Evolutionary conservation across 352 stramenopile species (phyloP).

Genomic region (Blastocystis sp.): DNA sequence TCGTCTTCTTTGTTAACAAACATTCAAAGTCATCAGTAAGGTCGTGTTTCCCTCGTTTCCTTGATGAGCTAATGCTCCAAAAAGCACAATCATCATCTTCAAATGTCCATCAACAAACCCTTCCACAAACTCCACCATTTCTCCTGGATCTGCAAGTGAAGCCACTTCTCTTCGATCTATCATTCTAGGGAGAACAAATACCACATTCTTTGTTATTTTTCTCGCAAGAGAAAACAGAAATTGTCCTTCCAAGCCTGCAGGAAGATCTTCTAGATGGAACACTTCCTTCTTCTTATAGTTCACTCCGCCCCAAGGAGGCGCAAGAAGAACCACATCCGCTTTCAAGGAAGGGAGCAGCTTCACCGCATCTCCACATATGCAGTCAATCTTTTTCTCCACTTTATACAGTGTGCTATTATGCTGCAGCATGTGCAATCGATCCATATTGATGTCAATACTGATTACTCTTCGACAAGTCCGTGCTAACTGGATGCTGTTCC

Average conservation of each 20-base stretch:
- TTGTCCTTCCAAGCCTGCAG: constrained; percentile 70
- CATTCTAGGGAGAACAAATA: constrained; percentile 76
- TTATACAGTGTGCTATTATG: constrained; percentile 7
- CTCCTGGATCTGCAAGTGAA: constrained; percentile 68
- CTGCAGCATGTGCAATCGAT: not conserved
- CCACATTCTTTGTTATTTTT: constrained; percentile 72
- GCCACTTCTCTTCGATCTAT: constrained; percentile 70
- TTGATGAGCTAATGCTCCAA: constrained; percentile 68
- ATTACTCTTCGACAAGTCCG: constrained; percentile 76
- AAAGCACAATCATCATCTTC: constrained; percentile 77
- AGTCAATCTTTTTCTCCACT: constrained; percentile 29
- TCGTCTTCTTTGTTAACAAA: not conserved
- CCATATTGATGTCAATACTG: not conserved
- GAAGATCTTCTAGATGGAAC: constrained; percentile 4
- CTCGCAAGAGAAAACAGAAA: constrained; percentile 72
- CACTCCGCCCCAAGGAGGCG: constrained; percentile 77
- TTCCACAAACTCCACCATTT: constrained; percentile 72
- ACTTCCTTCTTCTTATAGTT: constrained; percentile 65
- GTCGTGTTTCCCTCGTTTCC: not conserved
- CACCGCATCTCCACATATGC: constrained; percentile 2
- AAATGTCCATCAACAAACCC: constrained; percentile 75
- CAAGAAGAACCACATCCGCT: constrained; percentile 81
- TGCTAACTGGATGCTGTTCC: constrained; percentile 85
- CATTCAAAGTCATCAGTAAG: not conserved
- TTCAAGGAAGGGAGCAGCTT: constrained; percentile 65